Conservation (phyloP, 495 filamentous ascomycete genomes). For the Schizothecium vesticola region DNA sequence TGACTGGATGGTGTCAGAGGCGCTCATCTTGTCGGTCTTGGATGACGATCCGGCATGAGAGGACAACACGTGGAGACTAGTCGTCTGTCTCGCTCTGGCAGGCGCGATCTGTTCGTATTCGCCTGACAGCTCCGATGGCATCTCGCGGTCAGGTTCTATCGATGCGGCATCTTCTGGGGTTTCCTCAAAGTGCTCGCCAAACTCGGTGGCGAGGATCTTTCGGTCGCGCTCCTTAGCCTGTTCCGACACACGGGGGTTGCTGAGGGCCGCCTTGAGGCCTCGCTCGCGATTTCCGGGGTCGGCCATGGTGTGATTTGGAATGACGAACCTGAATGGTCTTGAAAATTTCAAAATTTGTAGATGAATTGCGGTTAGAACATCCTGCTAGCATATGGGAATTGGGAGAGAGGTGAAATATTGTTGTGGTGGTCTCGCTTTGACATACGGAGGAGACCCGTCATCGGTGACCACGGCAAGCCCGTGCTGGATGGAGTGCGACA, state of each 20-base stretch:
- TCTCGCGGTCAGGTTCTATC: background rate
- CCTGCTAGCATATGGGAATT: background rate
- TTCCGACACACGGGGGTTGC: constrained; percentile 26
- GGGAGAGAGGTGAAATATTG: background rate
- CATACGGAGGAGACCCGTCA: background rate
- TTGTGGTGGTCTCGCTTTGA: background rate
- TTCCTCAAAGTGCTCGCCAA: constrained; percentile 11
- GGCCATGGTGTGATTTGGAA: constrained; percentile 7
- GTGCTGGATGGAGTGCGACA: background rate
- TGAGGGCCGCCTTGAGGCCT: constrained; percentile 26
- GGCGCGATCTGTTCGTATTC: background rate
- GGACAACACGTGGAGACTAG: background rate
- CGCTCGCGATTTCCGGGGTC: constrained; percentile 26
- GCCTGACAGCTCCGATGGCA: background rate
- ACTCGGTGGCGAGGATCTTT: constrained; percentile 18
- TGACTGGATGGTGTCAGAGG: background rate
- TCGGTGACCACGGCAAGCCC: background rate
- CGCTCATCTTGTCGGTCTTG: background rate
- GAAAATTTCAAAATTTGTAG: background rate
- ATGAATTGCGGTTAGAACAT: too few relatives aligned
- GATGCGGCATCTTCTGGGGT: background rate
- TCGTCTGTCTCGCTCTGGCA: background rate
- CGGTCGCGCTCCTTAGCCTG: constrained; percentile 19
- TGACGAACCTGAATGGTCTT: background rate
- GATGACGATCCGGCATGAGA: background rate